Evolutionary conservation across 140 eudicot genomes (phyloP), one percentile per base, ranked within the genome.

Genomic region (Bidens hawaiensis): DNA sequence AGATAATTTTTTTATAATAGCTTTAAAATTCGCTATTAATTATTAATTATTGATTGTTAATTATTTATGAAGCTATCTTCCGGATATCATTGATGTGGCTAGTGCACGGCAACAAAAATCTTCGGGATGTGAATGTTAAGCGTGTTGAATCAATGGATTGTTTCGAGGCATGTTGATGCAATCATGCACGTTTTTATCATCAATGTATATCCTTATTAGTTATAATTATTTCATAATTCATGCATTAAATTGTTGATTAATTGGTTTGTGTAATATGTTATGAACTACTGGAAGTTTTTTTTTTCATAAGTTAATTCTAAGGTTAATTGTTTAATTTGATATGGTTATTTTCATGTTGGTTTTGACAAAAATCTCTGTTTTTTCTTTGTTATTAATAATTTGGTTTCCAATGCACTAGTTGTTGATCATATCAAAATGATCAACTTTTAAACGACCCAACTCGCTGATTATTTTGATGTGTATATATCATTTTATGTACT

Each of bases 21-120:
- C n/a, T n/a, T n/a, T n/a, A n/a, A n/a, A n/a, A n/a, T n/a, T n/a
- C n/a, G n/a, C n/a, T n/a, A n/a, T n/a, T n/a, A n/a, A n/a, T n/a
- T n/a, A n/a, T n/a, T n/a, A n/a, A n/a, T n/a, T n/a, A n/a, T n/a
- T n/a, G n/a, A n/a, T n/a, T n/a, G n/a, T 30, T 70, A 64, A 51
- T 47, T 38, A 31, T 62, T 14, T 6, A 48, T 76, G 54, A 76
- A 76, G 81, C 45, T 76, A 70, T 56, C 68, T 70, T 56, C 77
- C 81, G 48, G 81, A 76, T 42, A 70, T 73, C 40, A 76, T 76
- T 70, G 81, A 76, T 49, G 69, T 76, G 73, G 73, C 72, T 15
- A 60, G 24, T 30, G 81, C 69, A 13, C 69, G 69, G 4, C 81
- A 76, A 43, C 73, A 57, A 18, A 76, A 65, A 40, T 70, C 77